These are phyloP conservation scores for Harringtonia lauricola DNA, from an alignment of 2,329 filamentous ascomycete genomes.

Conservation along the genomic window DNA sequence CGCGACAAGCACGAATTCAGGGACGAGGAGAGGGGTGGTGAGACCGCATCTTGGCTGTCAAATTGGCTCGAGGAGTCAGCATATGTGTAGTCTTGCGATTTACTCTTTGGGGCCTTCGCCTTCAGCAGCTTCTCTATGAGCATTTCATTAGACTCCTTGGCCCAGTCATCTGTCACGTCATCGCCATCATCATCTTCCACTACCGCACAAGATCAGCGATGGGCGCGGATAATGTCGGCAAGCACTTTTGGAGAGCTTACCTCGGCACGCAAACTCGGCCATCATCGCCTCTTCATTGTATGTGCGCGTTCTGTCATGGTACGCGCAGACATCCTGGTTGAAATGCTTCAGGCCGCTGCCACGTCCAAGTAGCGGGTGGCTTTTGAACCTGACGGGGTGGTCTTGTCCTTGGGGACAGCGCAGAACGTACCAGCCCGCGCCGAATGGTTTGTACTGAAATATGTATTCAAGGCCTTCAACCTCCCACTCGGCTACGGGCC, in stretches of 20 bases:
- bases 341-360: slow-evolving; percentile 1
- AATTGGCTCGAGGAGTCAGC: too few relatives aligned
- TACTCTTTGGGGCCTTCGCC: background rate
- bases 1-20: too few relatives aligned
- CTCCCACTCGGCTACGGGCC: slow-evolving; percentile 1
- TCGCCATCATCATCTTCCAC: slow-evolving; percentile 4
- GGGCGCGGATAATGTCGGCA: background rate
- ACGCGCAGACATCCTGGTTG: background rate
- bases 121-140: background rate
- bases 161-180: slow-evolving; percentile 4
- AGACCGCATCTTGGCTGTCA: background rate
- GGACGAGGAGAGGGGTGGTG: too few relatives aligned
- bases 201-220: background rate
- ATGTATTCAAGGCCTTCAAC: slow-evolving; percentile 4
- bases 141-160: slow-evolving; percentile 5
- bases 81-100: too few relatives aligned
- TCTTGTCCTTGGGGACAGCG: slow-evolving; percentile 1
- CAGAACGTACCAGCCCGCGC: slow-evolving; percentile 8
- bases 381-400: background rate
- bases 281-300: slow-evolving; percentile 7
- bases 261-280: slow-evolving; percentile 4
- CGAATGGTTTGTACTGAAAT: slow-evolving; percentile 4
- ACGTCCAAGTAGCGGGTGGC: background rate
- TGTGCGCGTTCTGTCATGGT: background rate
- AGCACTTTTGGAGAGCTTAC: background rate